These are phyloP conservation scores for Aspergillus sp. DNA, from an alignment of 2,329 filamentous ascomycete species.

Conservation along the genomic window DNA sequence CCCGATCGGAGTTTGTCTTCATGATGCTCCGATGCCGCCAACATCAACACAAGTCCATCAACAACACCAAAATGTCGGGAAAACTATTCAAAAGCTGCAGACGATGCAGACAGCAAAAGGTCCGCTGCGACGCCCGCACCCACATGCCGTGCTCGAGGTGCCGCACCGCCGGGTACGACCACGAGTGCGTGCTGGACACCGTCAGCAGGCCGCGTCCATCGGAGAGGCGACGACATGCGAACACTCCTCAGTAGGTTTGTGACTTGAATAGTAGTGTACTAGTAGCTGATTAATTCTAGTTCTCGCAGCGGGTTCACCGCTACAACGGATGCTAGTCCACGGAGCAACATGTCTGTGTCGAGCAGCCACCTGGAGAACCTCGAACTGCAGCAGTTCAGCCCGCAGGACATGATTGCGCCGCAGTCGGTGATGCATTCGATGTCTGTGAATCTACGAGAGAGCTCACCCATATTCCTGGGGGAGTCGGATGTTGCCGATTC, in stretches of 20 bases:
- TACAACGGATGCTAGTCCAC: constrained; percentile 22
- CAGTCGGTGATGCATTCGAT: constrained; percentile 36
- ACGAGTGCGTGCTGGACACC: constrained; percentile 35
- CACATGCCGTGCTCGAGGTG: constrained; percentile 38
- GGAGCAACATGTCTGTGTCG: constrained; percentile 10
- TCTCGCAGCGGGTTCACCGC: constrained; percentile 20
- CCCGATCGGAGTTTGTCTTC: background rate
- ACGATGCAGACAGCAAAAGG: constrained; percentile 36
- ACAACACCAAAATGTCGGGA: constrained; percentile 25
- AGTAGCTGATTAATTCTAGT: background rate
- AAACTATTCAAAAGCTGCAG: constrained; percentile 38
- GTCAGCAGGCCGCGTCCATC: constrained; percentile 27
- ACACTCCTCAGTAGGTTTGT: constrained; percentile 23
- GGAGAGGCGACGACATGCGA: constrained; percentile 24
- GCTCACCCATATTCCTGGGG: constrained; percentile 33
- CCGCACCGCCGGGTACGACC: constrained; percentile 31
- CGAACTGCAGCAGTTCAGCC: constrained; percentile 34
- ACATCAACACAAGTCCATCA: no score
- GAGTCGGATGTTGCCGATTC: constrained; percentile 27
- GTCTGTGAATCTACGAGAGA: constrained; percentile 34
- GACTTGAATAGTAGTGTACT: no score
- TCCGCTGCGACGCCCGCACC: constrained; percentile 36
- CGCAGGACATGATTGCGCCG: constrained; percentile 38
- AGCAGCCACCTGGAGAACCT: constrained; percentile 24
- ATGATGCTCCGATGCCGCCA: no score